Base-by-base conservation (phyloP, 2,329 filamentous ascomycete species). In the Verticillium isaacii region DNA sequence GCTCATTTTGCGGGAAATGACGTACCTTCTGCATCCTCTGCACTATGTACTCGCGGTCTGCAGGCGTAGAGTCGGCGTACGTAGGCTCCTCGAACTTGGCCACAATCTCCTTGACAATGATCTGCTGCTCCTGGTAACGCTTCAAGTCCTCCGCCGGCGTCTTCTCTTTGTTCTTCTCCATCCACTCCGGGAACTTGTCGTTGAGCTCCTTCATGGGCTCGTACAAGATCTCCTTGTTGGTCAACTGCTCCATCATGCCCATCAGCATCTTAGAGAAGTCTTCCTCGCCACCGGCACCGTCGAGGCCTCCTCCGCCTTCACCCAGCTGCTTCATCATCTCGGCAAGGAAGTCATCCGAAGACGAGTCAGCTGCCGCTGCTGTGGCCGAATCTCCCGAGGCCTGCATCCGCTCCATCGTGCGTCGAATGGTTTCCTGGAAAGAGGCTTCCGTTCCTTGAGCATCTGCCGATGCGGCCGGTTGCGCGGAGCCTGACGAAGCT, bases 241-340 rank as follows among this genome's bases (percentile, higher is more conserved):
- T 98, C 65, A 99, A 83, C 75, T 99, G 93, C 78, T 98, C 92
- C 94, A 99, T 98, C 92, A 98, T 97, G 60, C 91, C 91, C 83
- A 96, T 87, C 63, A 99, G 85, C 87, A 98, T 92, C 78, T 96
- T 94, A 62, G 92, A 93, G 70, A 98, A 91, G 68, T 96, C 93
- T 69, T 95, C 93, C 61, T 97, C 92, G 63, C 80, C 80, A 15
- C 79, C 82, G 37, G 79, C 81, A 2, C 80, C 83, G 11, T 85
- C 88, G n/a, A 71, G 71, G n/a, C 84, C 86, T 1, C 84, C 86
- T 1, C 80, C 75, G 29, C 82, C 83, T 8, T 86, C 82, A 70
- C 92, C 90, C 78, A 97, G 89, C 65, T 95, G 91, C 75, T 95
- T 95, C 70, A 99, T 83, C 81, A 99, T 88, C 73, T 97, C 91